These are phyloP conservation scores for Sisymbrium altissimum DNA, from an alignment of 345 rosid genomes.

Conservation along the genomic window DNA sequence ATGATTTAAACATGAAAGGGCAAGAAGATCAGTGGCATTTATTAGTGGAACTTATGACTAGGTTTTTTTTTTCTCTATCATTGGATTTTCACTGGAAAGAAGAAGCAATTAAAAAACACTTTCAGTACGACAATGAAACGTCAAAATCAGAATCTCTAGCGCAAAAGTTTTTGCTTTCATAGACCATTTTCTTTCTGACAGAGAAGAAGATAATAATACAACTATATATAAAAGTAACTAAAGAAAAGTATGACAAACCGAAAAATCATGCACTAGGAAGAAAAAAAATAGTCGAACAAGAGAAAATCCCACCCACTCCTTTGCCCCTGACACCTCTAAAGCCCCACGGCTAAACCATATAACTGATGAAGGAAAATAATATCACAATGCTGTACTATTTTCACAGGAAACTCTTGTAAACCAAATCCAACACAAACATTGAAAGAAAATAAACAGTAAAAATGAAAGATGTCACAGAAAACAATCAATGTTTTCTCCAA, in stretches of 20 bases:
- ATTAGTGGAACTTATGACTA: constrained; percentile 31
- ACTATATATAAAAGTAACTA: constrained; percentile 7
- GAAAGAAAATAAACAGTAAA: not conserved
- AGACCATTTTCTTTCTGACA: constrained; percentile 43
- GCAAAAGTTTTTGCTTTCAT: constrained; percentile 42
- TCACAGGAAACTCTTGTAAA: not conserved
- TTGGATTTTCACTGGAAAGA: constrained; percentile 17
- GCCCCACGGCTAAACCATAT: not conserved
- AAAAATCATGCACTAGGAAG: constrained; percentile 15
- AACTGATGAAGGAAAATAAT: constrained; percentile 19
- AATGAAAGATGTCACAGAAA: not conserved
- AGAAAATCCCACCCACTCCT: constrained; percentile 24
- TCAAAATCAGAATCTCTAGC: constrained; percentile 68
- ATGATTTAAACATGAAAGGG: not conserved
- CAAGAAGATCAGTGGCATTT: constrained; percentile 16
- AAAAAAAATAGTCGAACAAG: constrained; percentile 1
- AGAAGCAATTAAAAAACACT: constrained; percentile 33
- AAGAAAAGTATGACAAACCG: constrained; percentile 18
- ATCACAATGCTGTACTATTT: constrained; percentile 23
- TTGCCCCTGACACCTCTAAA: not conserved
- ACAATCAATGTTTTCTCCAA: not conserved
- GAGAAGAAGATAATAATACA: constrained; percentile 4
- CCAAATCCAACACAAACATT: not conserved
- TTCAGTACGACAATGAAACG: constrained; percentile 47
- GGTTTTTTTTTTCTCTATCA: constrained; percentile 27